A percentile compares a stretch with the other conserved stretches of the same genome.
Evolutionary conservation across 257 asterid genomes (phyloP).

Genomic region (Nicotiana obtusifolia): DNA sequence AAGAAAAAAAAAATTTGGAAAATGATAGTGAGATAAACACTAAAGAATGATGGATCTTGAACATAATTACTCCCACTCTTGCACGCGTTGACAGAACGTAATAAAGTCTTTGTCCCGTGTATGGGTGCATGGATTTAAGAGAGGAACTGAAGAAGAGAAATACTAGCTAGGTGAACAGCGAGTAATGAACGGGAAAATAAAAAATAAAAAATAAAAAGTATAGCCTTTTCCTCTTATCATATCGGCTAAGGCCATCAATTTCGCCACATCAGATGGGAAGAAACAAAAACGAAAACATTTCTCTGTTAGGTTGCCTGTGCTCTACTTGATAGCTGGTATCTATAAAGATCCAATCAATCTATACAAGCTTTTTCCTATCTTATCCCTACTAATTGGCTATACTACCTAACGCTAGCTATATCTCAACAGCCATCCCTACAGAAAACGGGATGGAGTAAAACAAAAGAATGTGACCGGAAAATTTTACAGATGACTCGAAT

Average conservation of each 20-base stretch:
- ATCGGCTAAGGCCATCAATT: background rate
- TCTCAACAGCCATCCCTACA: slow-evolving; percentile 8
- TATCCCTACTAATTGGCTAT: background rate
- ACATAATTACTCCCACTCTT: background rate
- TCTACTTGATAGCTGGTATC: background rate
- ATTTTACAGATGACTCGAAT: background rate
- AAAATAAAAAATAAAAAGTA: too few species aligned
- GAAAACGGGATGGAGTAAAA: background rate
- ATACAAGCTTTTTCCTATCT: background rate
- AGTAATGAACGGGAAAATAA: background rate
- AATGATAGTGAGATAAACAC: background rate
- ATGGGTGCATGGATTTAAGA: background rate
- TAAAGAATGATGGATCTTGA: background rate
- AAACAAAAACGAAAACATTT: background rate
- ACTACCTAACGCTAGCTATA: background rate
- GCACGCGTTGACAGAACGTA: background rate
- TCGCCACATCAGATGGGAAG: background rate
- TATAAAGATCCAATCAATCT: background rate
- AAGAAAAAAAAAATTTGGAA: background rate
- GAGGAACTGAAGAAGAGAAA: background rate
- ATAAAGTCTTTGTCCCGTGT: background rate
- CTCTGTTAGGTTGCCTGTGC: background rate
- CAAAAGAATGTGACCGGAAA: background rate
- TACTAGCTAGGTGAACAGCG: background rate
- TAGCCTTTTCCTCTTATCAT: background rate